Evolutionary conservation across 345 rosid species (phyloP).

Genomic region (Heritiera littoralis): DNA sequence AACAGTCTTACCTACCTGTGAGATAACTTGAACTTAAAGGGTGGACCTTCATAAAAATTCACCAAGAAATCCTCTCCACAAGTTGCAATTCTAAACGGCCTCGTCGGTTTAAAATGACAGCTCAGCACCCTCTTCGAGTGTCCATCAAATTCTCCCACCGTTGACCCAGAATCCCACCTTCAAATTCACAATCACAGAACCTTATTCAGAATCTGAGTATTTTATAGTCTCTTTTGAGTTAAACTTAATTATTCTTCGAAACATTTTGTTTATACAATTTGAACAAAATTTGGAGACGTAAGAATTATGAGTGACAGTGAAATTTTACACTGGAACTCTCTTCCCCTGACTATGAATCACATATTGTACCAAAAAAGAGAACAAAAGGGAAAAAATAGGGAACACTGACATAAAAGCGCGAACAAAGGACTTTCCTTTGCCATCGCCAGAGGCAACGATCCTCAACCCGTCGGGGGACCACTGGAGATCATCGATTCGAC

Average conservation of each 20-base stretch:
- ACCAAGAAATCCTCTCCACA: slow-evolving; percentile 96
- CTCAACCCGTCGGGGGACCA: slow-evolving; percentile 91
- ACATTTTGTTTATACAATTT: too few species aligned
- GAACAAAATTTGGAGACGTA: too few species aligned
- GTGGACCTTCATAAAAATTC: slow-evolving; percentile 94
- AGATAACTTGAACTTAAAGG: slow-evolving; percentile 91
- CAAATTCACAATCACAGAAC: slow-evolving; percentile 13
- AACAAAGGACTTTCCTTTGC: slow-evolving; percentile 88
- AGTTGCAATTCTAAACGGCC: slow-evolving; percentile 84
- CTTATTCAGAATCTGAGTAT: background rate
- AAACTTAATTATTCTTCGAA: background rate
- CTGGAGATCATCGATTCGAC: slow-evolving; percentile 92
- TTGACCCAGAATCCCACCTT: slow-evolving; percentile 97
- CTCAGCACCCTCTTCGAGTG: slow-evolving; percentile 86
- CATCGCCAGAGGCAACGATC: slow-evolving; percentile 93
- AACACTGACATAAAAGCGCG: slow-evolving; percentile 84
- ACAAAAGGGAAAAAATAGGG: background rate
- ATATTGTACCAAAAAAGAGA: too few species aligned
- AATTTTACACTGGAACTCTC: too few species aligned
- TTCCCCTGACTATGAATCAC: background rate
- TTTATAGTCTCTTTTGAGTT: background rate
- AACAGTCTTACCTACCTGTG: slow-evolving; percentile 48
- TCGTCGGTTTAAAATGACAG: slow-evolving; percentile 88
- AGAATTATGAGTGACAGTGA: background rate
- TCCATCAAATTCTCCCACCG: slow-evolving; percentile 95